Evolutionary conservation across 208 protist species (phyloP), one percentile per base, ranked within the genome.

Genomic region (Porcisia hertigi): DNA sequence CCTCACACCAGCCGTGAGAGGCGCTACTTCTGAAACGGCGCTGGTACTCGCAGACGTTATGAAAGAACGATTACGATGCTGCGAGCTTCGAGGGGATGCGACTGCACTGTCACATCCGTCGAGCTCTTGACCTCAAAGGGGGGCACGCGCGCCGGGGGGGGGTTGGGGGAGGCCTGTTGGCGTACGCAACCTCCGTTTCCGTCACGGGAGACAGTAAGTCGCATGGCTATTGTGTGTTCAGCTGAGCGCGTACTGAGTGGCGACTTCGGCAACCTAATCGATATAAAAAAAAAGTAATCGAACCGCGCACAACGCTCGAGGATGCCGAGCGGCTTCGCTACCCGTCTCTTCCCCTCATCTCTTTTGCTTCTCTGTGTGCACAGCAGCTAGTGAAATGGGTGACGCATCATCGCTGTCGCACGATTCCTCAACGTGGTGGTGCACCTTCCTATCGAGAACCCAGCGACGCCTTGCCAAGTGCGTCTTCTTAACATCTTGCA

Each of bases 11-110:
- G 53, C 39, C 14, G 39, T 59, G 1, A 41, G 52, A 16, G 16
- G 16, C n/a, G 30, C 39, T 20, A 45, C 77, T 0, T 75, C 77
- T 0, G 82, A 86, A n/a, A 75, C 64, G 25, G 85, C 79, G 14
- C 14, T 80, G 55, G n/a, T 81, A 30, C 69, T 92, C 7, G 57
- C 70, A 34, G 76, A 88, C 5, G 83, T 83, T 0, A 80, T 87
- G 77, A 80, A 53, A 52, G 76, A 80, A 64, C 80, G 71, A 8
- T 71, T 92, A 18, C 58, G 62, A 59, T 89, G 88, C 73, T 1
- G n/a, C 3, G 82, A 86, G 49, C 53, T 70, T 64, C 65, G 53
- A 20, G 7, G 54, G 20, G 53, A 16, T 6, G 69, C 43, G 69
- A 9, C 49, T 20, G 49, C 23, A 25, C 30, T 49, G 69, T 58